Conservation (phyloP, 208 protist species). For the Trypanosoma avium region DNA sequence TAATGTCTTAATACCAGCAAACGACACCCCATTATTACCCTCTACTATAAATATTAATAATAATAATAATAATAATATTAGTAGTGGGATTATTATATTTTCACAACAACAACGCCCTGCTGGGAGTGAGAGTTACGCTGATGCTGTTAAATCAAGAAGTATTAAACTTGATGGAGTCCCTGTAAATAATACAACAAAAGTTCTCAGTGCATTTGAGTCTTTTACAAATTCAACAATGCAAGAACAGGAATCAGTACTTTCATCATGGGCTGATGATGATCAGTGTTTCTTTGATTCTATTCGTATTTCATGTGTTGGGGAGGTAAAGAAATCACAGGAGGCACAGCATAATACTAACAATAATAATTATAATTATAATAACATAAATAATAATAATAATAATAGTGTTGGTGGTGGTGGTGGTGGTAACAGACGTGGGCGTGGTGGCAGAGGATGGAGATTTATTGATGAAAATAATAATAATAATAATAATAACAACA, state of each 20-base stretch:
- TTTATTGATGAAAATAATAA: constrained; percentile 8
- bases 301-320: not conserved
- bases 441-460: constrained; percentile 3
- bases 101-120: not conserved
- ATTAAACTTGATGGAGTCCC: constrained; percentile 34
- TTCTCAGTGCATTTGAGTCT: constrained; percentile 18
- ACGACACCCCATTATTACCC: not conserved
- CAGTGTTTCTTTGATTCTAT: constrained; percentile 45
- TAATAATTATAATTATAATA: no score
- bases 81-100: no score
- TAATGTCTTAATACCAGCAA: not conserved
- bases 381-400: not conserved
- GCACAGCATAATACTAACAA: no score
- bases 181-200: constrained; percentile 18
- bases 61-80: no score
- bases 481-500: constrained; percentile 21
- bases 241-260: constrained; percentile 31
- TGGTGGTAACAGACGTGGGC: constrained; percentile 1
- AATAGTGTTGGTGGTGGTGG: not conserved
- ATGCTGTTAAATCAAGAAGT: constrained; percentile 34
- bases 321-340: not conserved
- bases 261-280: constrained; percentile 58
- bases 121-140: constrained; percentile 18
- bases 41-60: no score
- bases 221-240: constrained; percentile 41